These are phyloP conservation scores for Colletotrichum tanaceti DNA, from an alignment of 2,329 filamentous ascomycete genomes.

Conservation along the genomic window DNA sequence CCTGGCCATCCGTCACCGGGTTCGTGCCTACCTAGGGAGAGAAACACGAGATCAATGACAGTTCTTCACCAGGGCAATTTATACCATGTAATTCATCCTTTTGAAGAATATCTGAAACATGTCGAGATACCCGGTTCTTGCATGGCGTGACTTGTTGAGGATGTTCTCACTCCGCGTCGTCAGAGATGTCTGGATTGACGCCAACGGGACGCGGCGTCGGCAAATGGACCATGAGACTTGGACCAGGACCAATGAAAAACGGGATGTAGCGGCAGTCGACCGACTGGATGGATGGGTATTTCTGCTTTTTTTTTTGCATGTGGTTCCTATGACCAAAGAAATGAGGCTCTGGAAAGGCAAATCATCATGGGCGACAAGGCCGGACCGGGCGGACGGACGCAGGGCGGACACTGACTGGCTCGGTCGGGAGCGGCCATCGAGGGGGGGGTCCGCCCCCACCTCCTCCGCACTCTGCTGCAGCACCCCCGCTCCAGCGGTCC, in stretches of 20 bases:
- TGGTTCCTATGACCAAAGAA: not conserved
- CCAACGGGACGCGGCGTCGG: not conserved
- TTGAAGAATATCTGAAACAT: no score
- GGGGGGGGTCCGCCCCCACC: constrained; percentile 14
- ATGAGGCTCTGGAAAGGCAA: not conserved
- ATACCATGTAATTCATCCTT: not conserved
- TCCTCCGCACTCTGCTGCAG: constrained; percentile 17
- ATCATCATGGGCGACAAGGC: not conserved
- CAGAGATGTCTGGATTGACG: not conserved
- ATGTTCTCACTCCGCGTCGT: not conserved
- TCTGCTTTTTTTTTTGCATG: no score
- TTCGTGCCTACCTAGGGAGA: constrained; percentile 43
- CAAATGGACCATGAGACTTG: not conserved
- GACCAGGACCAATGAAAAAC: not conserved
- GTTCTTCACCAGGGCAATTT: not conserved
- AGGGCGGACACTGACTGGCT: constrained; percentile 8
- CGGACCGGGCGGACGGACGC: not conserved
- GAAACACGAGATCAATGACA: constrained; percentile 25
- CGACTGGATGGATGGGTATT: not conserved
- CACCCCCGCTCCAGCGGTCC: not conserved
- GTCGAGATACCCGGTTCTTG: no score
- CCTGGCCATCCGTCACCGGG: constrained; percentile 57
- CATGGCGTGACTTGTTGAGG: no score
- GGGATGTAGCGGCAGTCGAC: not conserved
- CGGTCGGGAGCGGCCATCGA: constrained; percentile 32